These are phyloP conservation scores for Barbatosphaeria neglecta DNA, from an alignment of 495 filamentous ascomycete genomes.

Conservation along the genomic window DNA sequence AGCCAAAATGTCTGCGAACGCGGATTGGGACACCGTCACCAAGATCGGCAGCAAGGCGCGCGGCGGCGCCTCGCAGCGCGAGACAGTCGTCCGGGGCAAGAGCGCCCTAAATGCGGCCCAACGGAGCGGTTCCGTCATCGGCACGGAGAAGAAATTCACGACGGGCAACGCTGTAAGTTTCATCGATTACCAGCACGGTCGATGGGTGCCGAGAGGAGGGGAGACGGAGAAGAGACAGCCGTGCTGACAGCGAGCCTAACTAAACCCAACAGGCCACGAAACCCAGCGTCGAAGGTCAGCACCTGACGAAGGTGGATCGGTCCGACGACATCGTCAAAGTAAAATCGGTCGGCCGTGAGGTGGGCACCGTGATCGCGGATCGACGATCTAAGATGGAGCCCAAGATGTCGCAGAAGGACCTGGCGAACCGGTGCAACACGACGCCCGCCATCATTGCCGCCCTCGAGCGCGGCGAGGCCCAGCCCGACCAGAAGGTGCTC, in stretches of 20 bases:
- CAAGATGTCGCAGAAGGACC: slow-evolving; percentile 94
- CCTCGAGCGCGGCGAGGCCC: slow-evolving; percentile 72
- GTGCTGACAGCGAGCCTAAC: background rate
- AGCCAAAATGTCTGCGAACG: slow-evolving; percentile 41
- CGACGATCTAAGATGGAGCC: slow-evolving; percentile 58
- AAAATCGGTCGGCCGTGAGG: slow-evolving; percentile 69
- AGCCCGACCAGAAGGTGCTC: slow-evolving; percentile 78
- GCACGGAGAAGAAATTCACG: slow-evolving; percentile 87
- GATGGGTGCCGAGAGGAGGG: background rate
- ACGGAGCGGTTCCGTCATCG: slow-evolving; percentile 61
- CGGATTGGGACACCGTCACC: slow-evolving; percentile 79
- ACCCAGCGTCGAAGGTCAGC: slow-evolving; percentile 71
- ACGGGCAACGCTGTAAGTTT: slow-evolving; percentile 64
- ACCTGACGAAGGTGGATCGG: slow-evolving; percentile 95
- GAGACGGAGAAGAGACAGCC: background rate
- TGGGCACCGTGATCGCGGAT: slow-evolving; percentile 72
- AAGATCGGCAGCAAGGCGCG: slow-evolving; percentile 82
- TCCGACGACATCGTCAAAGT: slow-evolving; percentile 95
- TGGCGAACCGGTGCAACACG: slow-evolving; percentile 88
- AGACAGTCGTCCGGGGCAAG: slow-evolving; percentile 81
- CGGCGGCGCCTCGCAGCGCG: slow-evolving; percentile 50
- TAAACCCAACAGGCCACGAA: slow-evolving; percentile 37
- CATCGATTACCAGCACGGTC: background rate
- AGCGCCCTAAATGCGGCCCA: slow-evolving; percentile 83
- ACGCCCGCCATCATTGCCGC: slow-evolving; percentile 67